A percentile compares a stretch with the other conserved stretches of the same genome.
Evolutionary conservation across 176 grass and related monocot species (phyloP).

Genomic region (Themeda triandra): DNA sequence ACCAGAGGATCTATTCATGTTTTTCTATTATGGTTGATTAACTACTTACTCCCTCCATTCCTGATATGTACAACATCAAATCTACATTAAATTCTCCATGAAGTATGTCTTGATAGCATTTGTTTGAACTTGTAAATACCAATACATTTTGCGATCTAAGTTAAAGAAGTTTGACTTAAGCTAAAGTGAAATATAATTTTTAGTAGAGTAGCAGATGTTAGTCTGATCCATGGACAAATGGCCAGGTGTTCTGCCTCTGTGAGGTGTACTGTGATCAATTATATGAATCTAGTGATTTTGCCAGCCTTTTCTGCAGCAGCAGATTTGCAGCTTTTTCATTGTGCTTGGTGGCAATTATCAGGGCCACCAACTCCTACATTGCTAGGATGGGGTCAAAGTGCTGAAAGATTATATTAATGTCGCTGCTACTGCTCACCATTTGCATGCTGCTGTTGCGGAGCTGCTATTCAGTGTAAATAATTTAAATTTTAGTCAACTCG

Average conservation of each 20-base stretch:
- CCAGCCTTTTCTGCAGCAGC: conserved; percentile 52
- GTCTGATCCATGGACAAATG: not conserved
- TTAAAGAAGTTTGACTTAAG: not conserved
- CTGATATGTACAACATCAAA: not conserved
- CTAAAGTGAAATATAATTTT: not conserved
- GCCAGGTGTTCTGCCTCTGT: conserved; percentile 36
- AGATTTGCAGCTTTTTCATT: conserved; percentile 53
- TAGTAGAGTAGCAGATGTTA: not conserved
- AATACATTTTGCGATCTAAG: not conserved
- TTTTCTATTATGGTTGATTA: conserved; percentile 12
- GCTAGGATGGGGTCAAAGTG: conserved; percentile 46
- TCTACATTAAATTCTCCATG: not conserved
- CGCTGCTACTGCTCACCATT: conserved; percentile 24
- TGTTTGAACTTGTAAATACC: not conserved
- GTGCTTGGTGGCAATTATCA: conserved; percentile 56
- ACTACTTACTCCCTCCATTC: conserved; percentile 1
- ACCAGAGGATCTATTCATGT: conserved; percentile 8
- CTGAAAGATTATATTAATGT: conserved; percentile 38
- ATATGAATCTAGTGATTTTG: conserved; percentile 51
- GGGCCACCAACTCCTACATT: conserved; percentile 49
- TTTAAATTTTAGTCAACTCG: conserved; percentile 10
- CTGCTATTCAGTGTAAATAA: conserved; percentile 32
- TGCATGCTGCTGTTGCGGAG: conserved; percentile 28
- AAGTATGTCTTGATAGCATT: not conserved
- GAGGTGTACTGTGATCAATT: conserved; percentile 59